Evolutionary conservation across 495 filamentous ascomycete species (phyloP), one percentile per base, ranked within the genome.

Genomic region (Aspergillus sclerotioniger): DNA sequence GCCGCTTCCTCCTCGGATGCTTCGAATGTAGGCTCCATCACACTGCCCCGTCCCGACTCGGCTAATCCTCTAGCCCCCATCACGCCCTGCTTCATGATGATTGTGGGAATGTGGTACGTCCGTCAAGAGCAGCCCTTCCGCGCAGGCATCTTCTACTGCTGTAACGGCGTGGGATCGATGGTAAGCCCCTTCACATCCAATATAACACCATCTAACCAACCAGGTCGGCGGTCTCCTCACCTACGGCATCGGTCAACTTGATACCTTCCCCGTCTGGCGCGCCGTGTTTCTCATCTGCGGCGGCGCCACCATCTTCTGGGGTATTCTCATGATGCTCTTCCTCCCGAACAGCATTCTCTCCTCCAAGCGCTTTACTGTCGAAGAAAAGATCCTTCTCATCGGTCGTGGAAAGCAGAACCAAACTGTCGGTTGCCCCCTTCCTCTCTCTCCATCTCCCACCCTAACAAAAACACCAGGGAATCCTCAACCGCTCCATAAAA

Each of bases 191-290:
- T 9, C 21, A 19, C 35, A 54, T 1, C 29, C 21, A 3, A 29
- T 39, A 2, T 33, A 19, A 25, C 6, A 41, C 44, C 15, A 50
- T 15, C 16, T 39, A 20, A n/a, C 9, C 29, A 12, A 17, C 7
- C 19, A 39, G 31, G 17, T 31, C 17, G 77, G 76, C 21, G 77
- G 78, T 1, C 62, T 82, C 6, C 69, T 82, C 61, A 80, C 78
- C 31, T 80, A 74, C 60, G 79, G 74, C 8, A 75, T 82, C 51
- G 79, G 79, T 13, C 76, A 76, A 44, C 77, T 80, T 53, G 65
- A 74, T 20, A 72, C 71, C 12, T 69, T 74, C 37, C 67, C 71
- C 9, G 72, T 75, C 8, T 78, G 75, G 74, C 62, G 67, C 20
- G 71, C 70, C 2, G 73, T 76, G 9, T 78, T 71, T 52, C 64